Base-by-base conservation (phyloP, 148 eudicot species). In the Rhododendron simsii region DNA sequence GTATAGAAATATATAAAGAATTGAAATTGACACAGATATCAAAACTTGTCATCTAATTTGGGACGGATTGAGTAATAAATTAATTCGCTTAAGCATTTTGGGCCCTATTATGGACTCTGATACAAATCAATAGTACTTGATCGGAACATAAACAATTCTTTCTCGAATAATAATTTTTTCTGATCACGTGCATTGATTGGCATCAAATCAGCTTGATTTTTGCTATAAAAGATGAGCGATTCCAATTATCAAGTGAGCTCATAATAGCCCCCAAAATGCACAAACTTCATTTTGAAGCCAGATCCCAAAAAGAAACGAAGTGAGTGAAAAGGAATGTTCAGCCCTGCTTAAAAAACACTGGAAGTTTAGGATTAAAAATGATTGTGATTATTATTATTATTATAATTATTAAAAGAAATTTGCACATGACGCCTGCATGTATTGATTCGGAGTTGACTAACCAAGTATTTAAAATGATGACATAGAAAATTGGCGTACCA, bases 401-500 rank as follows among this genome's bases (percentile, higher is more conserved):
- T 55, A 55, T 12, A 3, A 41, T 53, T 81, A 41, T 33, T 81
- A 30, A 81, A 23, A 5, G 23, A 44, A 65, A 41, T 44, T 44
- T 26, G n/a, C 26, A 2, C 7, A 45, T 30, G 55, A 82, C 75
- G 67, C 26, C 30, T 37, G 37, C n/a, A 41, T 63, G 84, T 33
- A 63, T 23, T 82, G 33, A 41, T 82, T 45, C 37, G 41, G 63
- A 47, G 78, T 83, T 83, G 85, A 83, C 85, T 69, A 23, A 16
- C 21, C 15, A 0, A 23, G 2, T 33, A 28, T 3, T 50, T 13
- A 80, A 13, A 80, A 47, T 11, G 53, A 23, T 78, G 53, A 20
- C 81, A 78, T 3, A 48, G 18, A 79, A 30, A 4, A 47, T 48
- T 35, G 15, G 23, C 0, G 33, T 28, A 5, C 37, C 33, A 50